Base-by-base conservation (phyloP, 2,329 filamentous ascomycete genomes). In the Curvularia sp. region DNA sequence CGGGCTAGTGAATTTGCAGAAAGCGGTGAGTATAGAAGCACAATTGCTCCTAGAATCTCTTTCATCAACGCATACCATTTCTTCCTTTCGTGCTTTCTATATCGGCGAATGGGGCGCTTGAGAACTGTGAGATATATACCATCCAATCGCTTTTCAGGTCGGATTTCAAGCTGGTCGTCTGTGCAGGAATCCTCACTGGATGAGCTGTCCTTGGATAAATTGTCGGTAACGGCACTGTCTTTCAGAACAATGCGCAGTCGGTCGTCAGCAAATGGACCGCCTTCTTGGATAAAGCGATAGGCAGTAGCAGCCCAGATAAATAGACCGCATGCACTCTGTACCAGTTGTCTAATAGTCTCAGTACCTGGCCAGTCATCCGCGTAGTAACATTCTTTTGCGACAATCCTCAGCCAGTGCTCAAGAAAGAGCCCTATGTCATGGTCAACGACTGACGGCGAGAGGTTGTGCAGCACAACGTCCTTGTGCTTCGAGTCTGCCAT, bases 351-450 rank as follows among this genome's bases (percentile, higher is more conserved):
- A 9, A 31, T 65, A 12, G 12, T 39, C 8, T 69, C 49, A 5
- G 51, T 13, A 0, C 65, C 63, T 38, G 70, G 71, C 73, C 60
- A 66, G 50, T 53, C 57, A 6, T 15, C 47, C 2, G 0, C 0
- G 5, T 44, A 20, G n/a, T 18, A 43, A 9, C 48, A 30, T 41
- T 58, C 33, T 26, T 41, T 13, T 22, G 26, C n/a, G n/a, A n/a
- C n/a, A n/a, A n/a, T n/a, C 50, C 22, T 12, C 3, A 62, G 60
- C 1, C 46, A 12, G 62, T 68, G 57, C 12, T 55, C 7, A 5
- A 68, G 24, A 53, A 62, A 70, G 22, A 64, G 15, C 1, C 2
- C 9, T 58, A 68, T 63, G 30, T 70, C 64, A 4, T 58, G 51
- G 26, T 70, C 53, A 26, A 67, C 49, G 22, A 65, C 53, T 12